These are phyloP conservation scores for Cucurbita argyrosperma DNA, from an alignment of 306 rosid genomes.

Conservation along the genomic window DNA sequence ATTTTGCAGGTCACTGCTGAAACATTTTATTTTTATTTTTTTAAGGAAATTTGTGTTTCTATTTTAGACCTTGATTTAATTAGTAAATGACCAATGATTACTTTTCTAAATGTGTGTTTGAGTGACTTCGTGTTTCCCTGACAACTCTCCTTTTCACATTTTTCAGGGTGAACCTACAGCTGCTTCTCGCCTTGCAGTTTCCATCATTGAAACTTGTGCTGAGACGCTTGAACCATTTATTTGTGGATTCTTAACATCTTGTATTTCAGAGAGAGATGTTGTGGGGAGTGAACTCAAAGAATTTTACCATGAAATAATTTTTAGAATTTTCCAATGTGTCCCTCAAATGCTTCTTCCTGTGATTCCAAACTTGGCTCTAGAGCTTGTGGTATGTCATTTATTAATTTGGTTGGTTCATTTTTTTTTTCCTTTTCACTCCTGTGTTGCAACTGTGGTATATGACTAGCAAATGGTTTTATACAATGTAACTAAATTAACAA, in stretches of 20 bases:
- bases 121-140: background rate
- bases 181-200: conserved; percentile 61
- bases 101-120: background rate
- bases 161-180: conserved; percentile 52
- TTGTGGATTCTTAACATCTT: conserved; percentile 58
- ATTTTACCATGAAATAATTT: conserved; percentile 67
- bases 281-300: conserved; percentile 51
- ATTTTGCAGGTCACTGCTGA: background rate
- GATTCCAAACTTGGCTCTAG: conserved; percentile 62
- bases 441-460: background rate
- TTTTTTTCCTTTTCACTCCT: background rate
- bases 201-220: conserved; percentile 40
- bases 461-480: background rate
- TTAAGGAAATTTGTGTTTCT: background rate
- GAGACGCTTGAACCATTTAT: conserved; percentile 50
- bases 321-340: conserved; percentile 49
- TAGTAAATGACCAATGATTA: background rate
- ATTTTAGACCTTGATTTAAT: background rate
- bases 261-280: conserved; percentile 59
- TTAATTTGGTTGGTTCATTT: background rate
- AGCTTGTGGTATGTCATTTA: conserved; percentile 38
- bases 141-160: conserved; percentile 3
- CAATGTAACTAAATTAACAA: background rate
- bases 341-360: conserved; percentile 73
- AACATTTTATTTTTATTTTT: background rate